phyloP scores from a whole-genome alignment of 2,329 filamentous ascomycete species.

The Aureobasidium leucospermi region DNA sequence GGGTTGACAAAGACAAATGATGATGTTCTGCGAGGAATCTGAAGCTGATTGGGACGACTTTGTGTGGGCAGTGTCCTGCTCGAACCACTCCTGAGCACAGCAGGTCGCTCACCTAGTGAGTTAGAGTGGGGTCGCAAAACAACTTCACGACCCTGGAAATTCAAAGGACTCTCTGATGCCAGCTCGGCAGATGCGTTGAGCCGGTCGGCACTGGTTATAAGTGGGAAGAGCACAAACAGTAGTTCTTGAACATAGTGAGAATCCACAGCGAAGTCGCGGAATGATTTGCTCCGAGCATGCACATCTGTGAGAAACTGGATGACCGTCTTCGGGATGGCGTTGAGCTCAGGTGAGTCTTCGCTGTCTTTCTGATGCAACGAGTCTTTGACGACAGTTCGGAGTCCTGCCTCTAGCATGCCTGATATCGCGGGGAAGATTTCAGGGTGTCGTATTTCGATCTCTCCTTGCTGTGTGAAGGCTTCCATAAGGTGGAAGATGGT shows the following conservation, averaged over 20 bases:
- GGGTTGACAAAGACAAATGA: conserved; percentile 85
- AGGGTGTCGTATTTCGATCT: conserved; percentile 61
- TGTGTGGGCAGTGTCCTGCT: conserved; percentile 23
- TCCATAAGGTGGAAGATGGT: conserved; percentile 68
- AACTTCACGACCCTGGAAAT: conserved; percentile 78
- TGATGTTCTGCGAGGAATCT: conserved; percentile 68
- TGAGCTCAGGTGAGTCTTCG: conserved; percentile 37
- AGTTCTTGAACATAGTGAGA: conserved; percentile 79
- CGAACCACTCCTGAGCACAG: conserved; percentile 65
- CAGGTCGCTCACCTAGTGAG: conserved; percentile 47
- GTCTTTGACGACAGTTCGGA: conserved; percentile 58
- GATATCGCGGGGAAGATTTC: conserved; percentile 75
- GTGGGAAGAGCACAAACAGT: conserved; percentile 73
- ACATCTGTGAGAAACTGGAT: conserved; percentile 73
- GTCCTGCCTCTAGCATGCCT: conserved; percentile 77
- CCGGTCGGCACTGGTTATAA: conserved; percentile 77
- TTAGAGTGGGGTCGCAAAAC: conserved; percentile 69
- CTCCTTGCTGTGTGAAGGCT: conserved; percentile 54
- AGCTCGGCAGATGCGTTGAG: conserved; percentile 80
- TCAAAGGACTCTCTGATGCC: conserved; percentile 72
- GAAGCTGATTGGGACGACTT: conserved; percentile 37
- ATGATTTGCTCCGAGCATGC: conserved; percentile 66
- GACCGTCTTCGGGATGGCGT: conserved; percentile 64
- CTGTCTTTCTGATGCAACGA: conserved; percentile 29
- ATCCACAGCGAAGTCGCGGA: conserved; percentile 72